Evolutionary conservation across 768 basidiomycete genomes (phyloP), one percentile per base, ranked within the genome.

Genomic region (Boletus rubropictus): DNA sequence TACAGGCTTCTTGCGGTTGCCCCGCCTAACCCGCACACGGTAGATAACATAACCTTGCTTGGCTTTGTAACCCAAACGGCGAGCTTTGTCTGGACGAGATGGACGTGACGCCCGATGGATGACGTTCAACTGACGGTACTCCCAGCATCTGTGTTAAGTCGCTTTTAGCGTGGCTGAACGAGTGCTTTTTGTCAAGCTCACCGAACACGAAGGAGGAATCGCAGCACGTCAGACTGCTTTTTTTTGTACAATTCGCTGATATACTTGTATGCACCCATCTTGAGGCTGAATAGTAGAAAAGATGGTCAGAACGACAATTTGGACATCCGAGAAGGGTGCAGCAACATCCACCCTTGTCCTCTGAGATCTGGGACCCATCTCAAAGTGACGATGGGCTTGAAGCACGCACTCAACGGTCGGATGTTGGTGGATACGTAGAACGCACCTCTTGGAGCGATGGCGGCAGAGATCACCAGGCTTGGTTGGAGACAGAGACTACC

Each of bases 1-100:
- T 51, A 88, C 95, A 53, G 87, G 93, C 80, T 93, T 96, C 79
- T 99, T 99, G 75, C 96, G 84, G 81, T 97, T 97, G 68, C 96
- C 96, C 54, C 94, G 82, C 62, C 96, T 84, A 56, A 99, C 95
- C 57, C 96, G 89, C 61, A 99, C 76, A 62, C 96, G 90, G 77
- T 99, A 99, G 74, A 99, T 72, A 56, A 98, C 86, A 68, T 92
- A 99, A 61, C 96, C 96, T 73, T 99, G 96, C 81, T 99, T 99
- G 69, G 96, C 93, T 78, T 97, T 99, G 84, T 98, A 99, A 40
- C 96, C 96, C 53, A 99, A 77, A 56, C 94, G 86, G 67, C 96
- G 89, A 54, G 96, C 96, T 79, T 97, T 99, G 78, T 99, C 96
- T 46, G 96, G 96, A 65, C 96, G 89, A 39, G 95, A 97, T 39